Evolutionary conservation across 2,329 filamentous ascomycete genomes (phyloP), one percentile per base, ranked within the genome.

Genomic region (Colletotrichum filicis): DNA sequence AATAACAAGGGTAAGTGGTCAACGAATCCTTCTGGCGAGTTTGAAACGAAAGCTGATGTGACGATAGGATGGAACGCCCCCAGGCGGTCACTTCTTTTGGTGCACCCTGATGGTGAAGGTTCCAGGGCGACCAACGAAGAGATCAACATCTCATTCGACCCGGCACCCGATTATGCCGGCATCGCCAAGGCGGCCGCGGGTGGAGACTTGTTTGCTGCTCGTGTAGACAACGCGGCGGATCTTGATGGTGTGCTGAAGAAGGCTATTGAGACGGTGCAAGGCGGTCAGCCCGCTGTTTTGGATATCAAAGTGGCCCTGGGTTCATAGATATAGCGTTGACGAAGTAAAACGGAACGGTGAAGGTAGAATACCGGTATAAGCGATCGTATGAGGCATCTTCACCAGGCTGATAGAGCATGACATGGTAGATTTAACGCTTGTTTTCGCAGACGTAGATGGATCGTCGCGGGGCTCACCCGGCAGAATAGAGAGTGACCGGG

Each of bases 211-310:
- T 86, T 86, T 69, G 83, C 88, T 0, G 87, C 85, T 0, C 81
- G 80, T 66, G 87, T 89, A 0, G 85, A 86, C 57, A 82, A 85
- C 66, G 82, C 83, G 1, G 81, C 81, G 2, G 84, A 87, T 19
- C 81, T 91, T 8, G 85, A 88, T 58, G 77, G 75, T 2, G 84
- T 87, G 46, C 78, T 90, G 64, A 82, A 82, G 77, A 53, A 87
- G 76, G 88, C 88, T 0, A 87, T 91, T 69, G 83, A 83, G 61
- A 83, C 83, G 19, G 88, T 90, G 3, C 79, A 88, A 76, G 80
- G 81, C 1, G 89, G 89, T 0, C 83, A 85, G 76, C 83, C 85
- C 6, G 88, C 88, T 0, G 89, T 91, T 3, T 70, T 91, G 62
- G 89, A 90, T 77, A 85, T 83, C 82, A 87, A 86, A 80, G 85